Conservation (phyloP, 192 early-diverging fungal genomes). For the Coemansia sp. region DNA sequence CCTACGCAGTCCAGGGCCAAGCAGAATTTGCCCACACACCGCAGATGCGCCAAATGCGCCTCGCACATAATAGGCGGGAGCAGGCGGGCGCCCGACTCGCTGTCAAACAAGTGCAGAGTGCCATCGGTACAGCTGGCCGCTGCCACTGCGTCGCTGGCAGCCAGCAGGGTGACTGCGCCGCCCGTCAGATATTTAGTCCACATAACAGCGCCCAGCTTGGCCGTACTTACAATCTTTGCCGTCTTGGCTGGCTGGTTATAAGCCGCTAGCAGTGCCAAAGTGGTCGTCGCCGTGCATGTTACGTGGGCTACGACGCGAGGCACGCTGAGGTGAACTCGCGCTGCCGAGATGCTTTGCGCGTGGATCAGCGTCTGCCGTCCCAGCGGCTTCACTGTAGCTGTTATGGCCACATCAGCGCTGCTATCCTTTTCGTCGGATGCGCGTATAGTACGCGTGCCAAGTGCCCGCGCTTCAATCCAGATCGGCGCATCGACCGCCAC, state of each 20-base stretch:
- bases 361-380: conserved; percentile 45
- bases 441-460: conserved; percentile 24
- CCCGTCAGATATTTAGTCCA: conserved; percentile 25
- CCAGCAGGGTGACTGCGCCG: conserved; percentile 2
- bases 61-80: conserved; percentile 26
- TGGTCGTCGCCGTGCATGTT: conserved; percentile 1
- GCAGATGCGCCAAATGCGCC: conserved; percentile 27
- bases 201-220: background rate
- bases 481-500: conserved; percentile 36
- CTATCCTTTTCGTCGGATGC: background rate
- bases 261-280: background rate
- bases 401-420: background rate
- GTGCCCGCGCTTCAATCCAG: conserved; percentile 36
- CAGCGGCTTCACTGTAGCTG: conserved; percentile 6
- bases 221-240: background rate
- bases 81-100: conserved; percentile 35
- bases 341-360: conserved; percentile 37
- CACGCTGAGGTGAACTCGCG: conserved; percentile 39
- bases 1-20: conserved; percentile 34
- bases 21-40: conserved; percentile 26
- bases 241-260: conserved; percentile 10
- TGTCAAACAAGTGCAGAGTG: conserved; percentile 39
- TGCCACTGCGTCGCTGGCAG: conserved; percentile 10
- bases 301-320: conserved; percentile 38
- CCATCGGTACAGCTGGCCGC: conserved; percentile 29